Percentiles rank a stretch among this genome's conserved stretches.
Conservation (phyloP, 225 moss, liverwort and hornwort species). For the Takakia lepidozioides region DNA sequence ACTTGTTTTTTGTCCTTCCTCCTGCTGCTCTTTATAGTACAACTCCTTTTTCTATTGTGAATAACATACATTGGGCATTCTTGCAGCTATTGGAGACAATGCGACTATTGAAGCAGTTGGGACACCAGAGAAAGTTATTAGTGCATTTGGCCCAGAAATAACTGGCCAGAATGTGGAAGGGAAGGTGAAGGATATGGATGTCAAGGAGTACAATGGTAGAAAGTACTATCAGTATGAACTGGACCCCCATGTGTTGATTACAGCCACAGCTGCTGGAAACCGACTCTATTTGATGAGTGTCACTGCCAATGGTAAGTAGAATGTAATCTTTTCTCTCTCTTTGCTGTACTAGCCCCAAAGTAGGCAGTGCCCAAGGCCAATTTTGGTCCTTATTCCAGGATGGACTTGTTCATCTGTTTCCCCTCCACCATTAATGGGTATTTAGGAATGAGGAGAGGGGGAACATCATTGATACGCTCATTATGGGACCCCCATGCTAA, state of each 20-base stretch:
- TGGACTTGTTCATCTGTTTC: not conserved
- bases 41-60: not conserved
- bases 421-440: not conserved
- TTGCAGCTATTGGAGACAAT: constrained; percentile 74
- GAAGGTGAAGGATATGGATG: constrained; percentile 82
- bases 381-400: not conserved
- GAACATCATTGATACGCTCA: not conserved
- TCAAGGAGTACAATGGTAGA: constrained; percentile 50
- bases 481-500: not conserved
- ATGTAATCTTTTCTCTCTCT: no score
- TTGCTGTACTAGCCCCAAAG: no score
- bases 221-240: constrained; percentile 92
- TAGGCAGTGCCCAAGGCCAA: no score
- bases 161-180: constrained; percentile 90
- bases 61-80: constrained; percentile 1
- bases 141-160: constrained; percentile 91
- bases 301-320: constrained; percentile 63
- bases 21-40: no score
- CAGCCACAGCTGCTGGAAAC: constrained; percentile 90
- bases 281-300: constrained; percentile 85
- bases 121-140: constrained; percentile 78
- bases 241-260: constrained; percentile 78
- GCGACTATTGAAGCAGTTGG: constrained; percentile 91
- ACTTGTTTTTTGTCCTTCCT: no score
- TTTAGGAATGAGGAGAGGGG: not conserved